Conservation (phyloP, 306 rosid genomes). For the Abrus precatorius region DNA sequence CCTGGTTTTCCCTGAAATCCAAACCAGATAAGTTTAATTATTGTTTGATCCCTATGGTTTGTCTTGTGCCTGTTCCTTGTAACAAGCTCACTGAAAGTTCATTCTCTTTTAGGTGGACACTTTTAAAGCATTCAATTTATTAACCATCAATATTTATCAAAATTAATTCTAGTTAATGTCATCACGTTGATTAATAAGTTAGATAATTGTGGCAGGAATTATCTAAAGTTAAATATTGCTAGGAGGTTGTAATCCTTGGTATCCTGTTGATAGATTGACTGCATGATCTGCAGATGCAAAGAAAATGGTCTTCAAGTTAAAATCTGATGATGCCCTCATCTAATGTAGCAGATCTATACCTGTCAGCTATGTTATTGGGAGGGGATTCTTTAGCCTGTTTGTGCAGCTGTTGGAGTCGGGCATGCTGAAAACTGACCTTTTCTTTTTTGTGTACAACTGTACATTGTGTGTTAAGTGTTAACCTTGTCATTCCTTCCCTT, state of each 20-base stretch:
- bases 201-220: conserved; percentile 23
- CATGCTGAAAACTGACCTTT: conserved; percentile 28
- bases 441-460: conserved; percentile 35
- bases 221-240: conserved; percentile 32
- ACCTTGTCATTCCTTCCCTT: conserved; percentile 30
- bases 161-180: not conserved
- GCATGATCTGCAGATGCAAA: conserved; percentile 23
- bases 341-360: conserved; percentile 35
- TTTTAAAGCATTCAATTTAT: conserved; percentile 25
- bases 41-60: conserved; percentile 20
- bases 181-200: conserved; percentile 10
- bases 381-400: conserved; percentile 30
- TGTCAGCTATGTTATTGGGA: conserved; percentile 34
- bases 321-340: conserved; percentile 36
- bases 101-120: conserved; percentile 26
- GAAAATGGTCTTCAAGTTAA: not conserved
- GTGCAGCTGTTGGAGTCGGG: conserved; percentile 34
- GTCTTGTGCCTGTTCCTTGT: conserved; percentile 24
- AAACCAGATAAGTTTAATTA: not conserved
- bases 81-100: conserved; percentile 9
- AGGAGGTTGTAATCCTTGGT: conserved; percentile 31
- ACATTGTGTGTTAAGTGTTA: not conserved
- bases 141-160: conserved; percentile 18
- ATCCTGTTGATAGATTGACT: conserved; percentile 5
- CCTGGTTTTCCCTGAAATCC: not conserved